A percentile compares a stretch with the other conserved stretches of the same genome.
Evolutionary conservation across 306 rosid genomes (phyloP).

Genomic region (Acmispon strigosus): DNA sequence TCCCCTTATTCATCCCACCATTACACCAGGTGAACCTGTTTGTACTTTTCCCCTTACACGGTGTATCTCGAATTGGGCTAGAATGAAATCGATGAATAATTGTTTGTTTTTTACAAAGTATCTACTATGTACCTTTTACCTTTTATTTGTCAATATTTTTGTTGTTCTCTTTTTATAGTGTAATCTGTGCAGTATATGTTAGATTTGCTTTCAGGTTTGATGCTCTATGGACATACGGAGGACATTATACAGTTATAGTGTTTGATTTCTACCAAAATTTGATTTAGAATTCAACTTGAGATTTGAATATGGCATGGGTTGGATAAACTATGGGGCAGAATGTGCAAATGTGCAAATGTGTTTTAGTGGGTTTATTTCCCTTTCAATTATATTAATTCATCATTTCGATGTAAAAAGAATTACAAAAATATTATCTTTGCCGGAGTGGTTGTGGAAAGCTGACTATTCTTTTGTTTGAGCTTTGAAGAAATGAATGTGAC

Average conservation of each 20-base stretch:
- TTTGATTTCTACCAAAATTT: no score
- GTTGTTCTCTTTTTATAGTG: slow-evolving; percentile 1
- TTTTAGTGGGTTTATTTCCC: background rate
- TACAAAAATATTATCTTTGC: background rate
- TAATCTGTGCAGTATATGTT: background rate
- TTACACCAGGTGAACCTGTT: slow-evolving; percentile 87
- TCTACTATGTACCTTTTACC: slow-evolving; percentile 28
- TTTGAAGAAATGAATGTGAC: slow-evolving; percentile 11
- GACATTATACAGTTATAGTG: no score
- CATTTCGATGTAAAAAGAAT: background rate
- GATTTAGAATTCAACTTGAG: slow-evolving; percentile 6
- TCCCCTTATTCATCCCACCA: slow-evolving; percentile 77
- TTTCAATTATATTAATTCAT: background rate
- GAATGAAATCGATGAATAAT: no score
- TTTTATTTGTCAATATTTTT: slow-evolving; percentile 4
- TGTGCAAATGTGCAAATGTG: background rate
- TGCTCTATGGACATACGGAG: slow-evolving; percentile 13
- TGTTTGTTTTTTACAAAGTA: slow-evolving; percentile 22
- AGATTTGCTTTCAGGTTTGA: slow-evolving; percentile 20
- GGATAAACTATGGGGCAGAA: background rate
- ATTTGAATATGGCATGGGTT: slow-evolving; percentile 6
- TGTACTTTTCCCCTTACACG: slow-evolving; percentile 29
- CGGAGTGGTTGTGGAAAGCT: slow-evolving; percentile 10
- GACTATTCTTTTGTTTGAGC: slow-evolving; percentile 12
- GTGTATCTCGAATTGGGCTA: no score